Percentiles rank a stretch among this genome's conserved stretches.
Evolutionary conservation across 148 eudicot genomes (phyloP).

Genomic region (Chenopodium berlandieri): DNA sequence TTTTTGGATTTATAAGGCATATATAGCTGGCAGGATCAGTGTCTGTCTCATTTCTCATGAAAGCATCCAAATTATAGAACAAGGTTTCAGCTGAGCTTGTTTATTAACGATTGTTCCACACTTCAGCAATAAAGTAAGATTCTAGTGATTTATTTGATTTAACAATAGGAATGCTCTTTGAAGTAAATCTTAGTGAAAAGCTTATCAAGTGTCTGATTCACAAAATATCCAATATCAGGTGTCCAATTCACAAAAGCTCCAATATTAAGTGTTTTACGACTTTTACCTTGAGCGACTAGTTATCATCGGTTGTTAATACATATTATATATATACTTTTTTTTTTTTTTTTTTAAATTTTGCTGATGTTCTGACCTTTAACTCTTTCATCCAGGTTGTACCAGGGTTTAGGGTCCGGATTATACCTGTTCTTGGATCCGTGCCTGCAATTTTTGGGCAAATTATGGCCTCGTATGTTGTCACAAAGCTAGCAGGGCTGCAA

Average conservation of each 20-base stretch:
- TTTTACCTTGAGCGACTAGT: neutral
- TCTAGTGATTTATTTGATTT: neutral
- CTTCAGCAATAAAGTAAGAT: neutral
- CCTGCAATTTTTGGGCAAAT: slow-evolving; percentile 98
- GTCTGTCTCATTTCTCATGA: neutral
- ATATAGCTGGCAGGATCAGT: neutral
- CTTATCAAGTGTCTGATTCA: neutral
- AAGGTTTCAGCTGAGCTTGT: neutral
- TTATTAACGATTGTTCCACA: neutral
- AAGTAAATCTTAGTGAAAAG: neutral
- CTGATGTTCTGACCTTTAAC: slow-evolving; percentile 21
- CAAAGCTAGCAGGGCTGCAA: slow-evolving; percentile 77
- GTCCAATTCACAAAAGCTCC: neutral
- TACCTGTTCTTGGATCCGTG: slow-evolving; percentile 91
- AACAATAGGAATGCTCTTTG: neutral
- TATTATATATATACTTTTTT: neutral
- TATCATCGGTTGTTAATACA: neutral
- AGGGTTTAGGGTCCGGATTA: slow-evolving; percentile 94
- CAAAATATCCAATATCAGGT: neutral
- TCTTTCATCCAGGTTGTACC: slow-evolving; percentile 73
- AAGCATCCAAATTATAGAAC: neutral
- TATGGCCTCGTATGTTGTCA: slow-evolving; percentile 90
- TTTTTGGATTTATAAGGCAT: neutral
- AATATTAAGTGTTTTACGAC: neutral
- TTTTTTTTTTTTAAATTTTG: neutral